Percentiles rank a stretch among this genome's conserved stretches.
These are phyloP conservation scores for Pisolithus sp. DNA, from an alignment of 768 basidiomycete genomes.

Conservation along the genomic window DNA sequence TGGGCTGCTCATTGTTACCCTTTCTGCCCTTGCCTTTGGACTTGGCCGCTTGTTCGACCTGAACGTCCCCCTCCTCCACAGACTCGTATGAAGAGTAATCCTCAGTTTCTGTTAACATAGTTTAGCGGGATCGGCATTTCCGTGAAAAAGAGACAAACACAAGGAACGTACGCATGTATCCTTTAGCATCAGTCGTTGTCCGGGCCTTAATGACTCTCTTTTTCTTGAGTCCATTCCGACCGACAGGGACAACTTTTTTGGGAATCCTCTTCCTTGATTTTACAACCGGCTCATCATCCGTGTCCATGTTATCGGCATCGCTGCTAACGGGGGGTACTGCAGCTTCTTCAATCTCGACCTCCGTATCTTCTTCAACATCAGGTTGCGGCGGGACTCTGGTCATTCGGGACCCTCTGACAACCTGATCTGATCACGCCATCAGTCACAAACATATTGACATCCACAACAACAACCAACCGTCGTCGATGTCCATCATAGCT, in stretches of 20 bases:
- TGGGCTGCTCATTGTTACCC: conserved; percentile 7
- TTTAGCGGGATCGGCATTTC: background rate
- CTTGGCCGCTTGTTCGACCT: conserved; percentile 14
- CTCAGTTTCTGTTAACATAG: conserved; percentile 50
- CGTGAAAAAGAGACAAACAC: background rate
- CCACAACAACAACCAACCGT: conserved; percentile 41
- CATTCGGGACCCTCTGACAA: conserved; percentile 17
- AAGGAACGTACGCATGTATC: conserved; percentile 57
- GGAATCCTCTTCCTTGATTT: conserved; percentile 35
- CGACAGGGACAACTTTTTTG: conserved; percentile 66
- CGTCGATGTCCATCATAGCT: conserved; percentile 78
- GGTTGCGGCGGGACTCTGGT: conserved; percentile 8
- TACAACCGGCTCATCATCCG: conserved; percentile 23
- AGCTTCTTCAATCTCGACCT: conserved; percentile 25
- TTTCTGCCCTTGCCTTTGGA: conserved; percentile 17
- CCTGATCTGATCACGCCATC: conserved; percentile 16
- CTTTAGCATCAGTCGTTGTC: conserved; percentile 52
- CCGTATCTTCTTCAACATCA: conserved; percentile 20
- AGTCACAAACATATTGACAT: conserved; percentile 7
- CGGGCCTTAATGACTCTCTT: conserved; percentile 55
- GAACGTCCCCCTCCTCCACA: conserved; percentile 52
- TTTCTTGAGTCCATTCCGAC: conserved; percentile 74
- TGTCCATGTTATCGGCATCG: conserved; percentile 24
- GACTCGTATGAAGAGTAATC: conserved; percentile 82
- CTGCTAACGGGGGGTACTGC: conserved; percentile 22